Percentiles rank a stretch among this genome's conserved stretches.
Conservation (phyloP, 2,329 filamentous ascomycete genomes). For the Hortaea werneckii region DNA sequence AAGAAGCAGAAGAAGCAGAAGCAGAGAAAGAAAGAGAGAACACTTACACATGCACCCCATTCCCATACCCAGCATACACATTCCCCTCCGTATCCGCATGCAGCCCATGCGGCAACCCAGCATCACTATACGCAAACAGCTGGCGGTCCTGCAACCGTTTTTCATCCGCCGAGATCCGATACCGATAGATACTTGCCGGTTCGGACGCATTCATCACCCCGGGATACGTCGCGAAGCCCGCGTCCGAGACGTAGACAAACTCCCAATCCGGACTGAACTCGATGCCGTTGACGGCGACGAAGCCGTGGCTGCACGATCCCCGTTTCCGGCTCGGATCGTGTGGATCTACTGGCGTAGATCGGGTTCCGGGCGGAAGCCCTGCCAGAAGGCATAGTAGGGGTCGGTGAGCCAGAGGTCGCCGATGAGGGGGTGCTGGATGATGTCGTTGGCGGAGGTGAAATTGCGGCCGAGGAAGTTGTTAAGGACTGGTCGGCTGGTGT, state of each 20-base stretch:
- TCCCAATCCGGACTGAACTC: constrained; percentile 45
- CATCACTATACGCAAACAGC: constrained; percentile 46
- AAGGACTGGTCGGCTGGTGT: constrained; percentile 30
- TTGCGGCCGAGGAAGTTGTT: constrained; percentile 53
- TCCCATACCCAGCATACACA: constrained; percentile 42
- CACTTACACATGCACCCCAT: constrained; percentile 40
- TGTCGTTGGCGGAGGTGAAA: constrained; percentile 52
- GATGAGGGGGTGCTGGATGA: constrained; percentile 43
- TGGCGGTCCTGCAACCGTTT: constrained; percentile 27
- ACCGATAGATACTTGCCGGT: constrained; percentile 34
- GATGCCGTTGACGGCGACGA: constrained; percentile 47
- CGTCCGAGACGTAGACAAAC: constrained; percentile 48
- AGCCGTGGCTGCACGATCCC: constrained; percentile 46
- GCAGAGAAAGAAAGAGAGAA: too few relatives aligned
- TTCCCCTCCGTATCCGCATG: constrained; percentile 45
- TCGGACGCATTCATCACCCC: constrained; percentile 26
- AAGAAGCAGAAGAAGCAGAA: too few relatives aligned
- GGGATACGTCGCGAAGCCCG: constrained; percentile 29
- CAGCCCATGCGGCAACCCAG: constrained; percentile 49
- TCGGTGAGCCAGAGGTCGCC: constrained; percentile 55
- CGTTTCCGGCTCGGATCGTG: constrained; percentile 41
- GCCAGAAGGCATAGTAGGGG: constrained; percentile 13
- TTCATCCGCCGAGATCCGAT: constrained; percentile 27
- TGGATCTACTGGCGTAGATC: constrained; percentile 50
- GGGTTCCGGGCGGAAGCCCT: constrained; percentile 41